Base-by-base conservation (phyloP, 441 rosid genomes). In the Francoa sonchifolia region DNA sequence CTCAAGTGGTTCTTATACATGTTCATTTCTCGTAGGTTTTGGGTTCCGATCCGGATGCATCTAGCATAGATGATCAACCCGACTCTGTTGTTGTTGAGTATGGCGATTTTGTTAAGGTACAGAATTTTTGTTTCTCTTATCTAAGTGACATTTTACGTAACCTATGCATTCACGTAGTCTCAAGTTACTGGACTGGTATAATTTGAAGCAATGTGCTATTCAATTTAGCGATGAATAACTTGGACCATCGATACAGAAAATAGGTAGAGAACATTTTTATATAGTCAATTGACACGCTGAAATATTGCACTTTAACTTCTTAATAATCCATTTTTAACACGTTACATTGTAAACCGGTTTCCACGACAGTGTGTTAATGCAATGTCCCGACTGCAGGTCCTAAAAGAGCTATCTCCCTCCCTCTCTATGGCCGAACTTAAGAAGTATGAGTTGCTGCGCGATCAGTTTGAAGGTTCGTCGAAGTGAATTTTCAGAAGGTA, bases 331-430 rank as follows among this genome's bases (percentile, higher is more conserved):
- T n/a, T n/a, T n/a, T n/a, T n/a, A n/a, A n/a, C n/a, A n/a, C n/a
- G n/a, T n/a, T n/a, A n/a, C n/a, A n/a, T n/a, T n/a, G n/a, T n/a
- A n/a, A n/a, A n/a, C n/a, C n/a, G n/a, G n/a, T n/a, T n/a, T n/a
- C n/a, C n/a, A n/a, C n/a, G n/a, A n/a, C n/a, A n/a, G n/a, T n/a
- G n/a, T n/a, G n/a, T n/a, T n/a, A 35, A 16, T 44, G 50, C 46
- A 8, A 30, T 42, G 20, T 34, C 31, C 37, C 23, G 48, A 33
- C 13, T 59, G 48, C 67, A 89, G 96, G 96, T 76, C 19, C 54
- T 89, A 68, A 56, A 54, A 35, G 96, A 85, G 61, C 75, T 85
- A 10, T 79, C 94, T 15, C 96, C 98, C 3, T 89, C 98, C 38
- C 86, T 89, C 29, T 85, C 98, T 30, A 45, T 66, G 65, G 72